Evolutionary conservation across 495 filamentous ascomycete species (phyloP), one percentile per base, ranked within the genome.

Genomic region (Neurospora sp.): DNA sequence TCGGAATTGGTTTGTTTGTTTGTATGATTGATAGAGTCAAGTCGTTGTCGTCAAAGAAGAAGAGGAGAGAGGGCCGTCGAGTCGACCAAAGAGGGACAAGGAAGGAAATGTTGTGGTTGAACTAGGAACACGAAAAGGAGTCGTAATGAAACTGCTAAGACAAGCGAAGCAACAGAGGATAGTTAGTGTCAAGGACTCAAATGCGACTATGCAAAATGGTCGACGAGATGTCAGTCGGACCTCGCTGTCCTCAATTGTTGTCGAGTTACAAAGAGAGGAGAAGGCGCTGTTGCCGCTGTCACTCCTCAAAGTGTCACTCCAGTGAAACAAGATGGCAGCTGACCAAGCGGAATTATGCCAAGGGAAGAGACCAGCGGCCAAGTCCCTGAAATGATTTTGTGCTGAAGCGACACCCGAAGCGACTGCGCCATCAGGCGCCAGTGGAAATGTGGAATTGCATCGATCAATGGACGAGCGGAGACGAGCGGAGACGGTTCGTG

Each of bases 101-200:
- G 41, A 42, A 46, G 42, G 54, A 16, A 66, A 66, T 18, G 14
- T 31, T 31, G 20, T 59, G 12, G 42, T 20, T 27, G 54, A 18
- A 18, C 27, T 35, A 62, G 27, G 54, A 73, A 40, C 0, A 37
- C 2, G 31, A 72, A 69, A 75, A 42, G 40, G 38, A 74, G 38
- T 40, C 31, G 72, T 46, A 48, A 59, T 74, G 27, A 73, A 44
- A 62, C 44, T 59, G 71, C 62, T 69, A 39, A 44, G 39, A 74
- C 70, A 74, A 54, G 71, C 37, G 27, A 72, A 39, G 54, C 44
- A 72, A 70, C 59, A 35, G 59, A 72, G 31, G 9, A 12, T 20
- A 38, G 40, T 42, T 20, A 38, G 40, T 42, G 39, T 71, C 70
- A 48, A 35, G 31, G 41, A 14, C 40, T 48, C 44, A 12, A 48